Evolutionary conservation across 2,329 filamentous ascomycete genomes (phyloP), one percentile per base, ranked within the genome.

Genomic region (Aspergillus amoenus): DNA sequence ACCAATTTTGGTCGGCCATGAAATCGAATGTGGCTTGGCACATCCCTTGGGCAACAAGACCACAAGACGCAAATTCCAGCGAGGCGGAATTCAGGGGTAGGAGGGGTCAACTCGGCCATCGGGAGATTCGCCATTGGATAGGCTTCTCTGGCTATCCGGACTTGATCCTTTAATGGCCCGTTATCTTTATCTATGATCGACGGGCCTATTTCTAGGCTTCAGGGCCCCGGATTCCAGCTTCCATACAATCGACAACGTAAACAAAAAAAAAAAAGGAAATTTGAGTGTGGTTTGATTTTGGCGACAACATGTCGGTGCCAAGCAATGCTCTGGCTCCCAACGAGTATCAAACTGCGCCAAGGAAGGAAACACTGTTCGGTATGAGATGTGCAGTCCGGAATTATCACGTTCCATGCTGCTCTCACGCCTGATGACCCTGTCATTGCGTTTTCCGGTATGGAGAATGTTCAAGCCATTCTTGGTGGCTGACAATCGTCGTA

Each of bases 11-110:
- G 58, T 57, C 46, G 40, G 44, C 41, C 55, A 46, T 53, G 27
- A 45, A 60, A 51, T 45, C 39, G 46, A 55, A 50, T 18, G 21
- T 18, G 17, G n/a, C 58, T 63, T 63, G 61, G 61, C 59, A 21
- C 9, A 17, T 49, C 8, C 52, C 49, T 57, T 55, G 42, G 51
- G 17, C 21, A 42, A 56, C 21, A 17, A 30, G 32, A 34, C 27
- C 15, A 27, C 42, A 27, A 15, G 27, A 21, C 30, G 24, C 42
- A 53, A 53, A 53, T 53, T 53, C 42, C 51, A 53, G 51, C 51
- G 43, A 53, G 21, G 41, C 50, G 50, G 50, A 34, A 40, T 37
- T 41, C 51, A 46, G 34, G 51, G 51, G 42, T 41, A 15, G 21
- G 39, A 17, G 41, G 41, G 12, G 41, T n/a, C 9, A 21, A 5